Conservation (phyloP, 306 rosid species). For the Castanea sativa region DNA sequence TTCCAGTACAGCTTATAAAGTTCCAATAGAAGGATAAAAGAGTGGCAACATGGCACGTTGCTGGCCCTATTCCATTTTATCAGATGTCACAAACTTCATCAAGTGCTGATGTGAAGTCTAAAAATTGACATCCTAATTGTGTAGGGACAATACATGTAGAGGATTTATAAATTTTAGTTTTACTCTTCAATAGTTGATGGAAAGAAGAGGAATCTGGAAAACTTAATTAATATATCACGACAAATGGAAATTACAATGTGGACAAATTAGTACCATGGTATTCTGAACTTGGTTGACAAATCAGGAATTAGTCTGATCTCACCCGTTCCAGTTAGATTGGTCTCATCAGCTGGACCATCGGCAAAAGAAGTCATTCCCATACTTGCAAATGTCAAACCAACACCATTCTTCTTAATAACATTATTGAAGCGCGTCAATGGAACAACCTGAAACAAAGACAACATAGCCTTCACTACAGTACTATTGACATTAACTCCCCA, state of each 20-base stretch:
- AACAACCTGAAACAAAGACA: slow-evolving; percentile 59
- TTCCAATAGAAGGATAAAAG: too few species aligned
- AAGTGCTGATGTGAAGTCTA: neutral
- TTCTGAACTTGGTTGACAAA: slow-evolving; percentile 61
- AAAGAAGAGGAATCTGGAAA: neutral
- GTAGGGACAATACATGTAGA: neutral
- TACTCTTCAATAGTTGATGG: neutral
- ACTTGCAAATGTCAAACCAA: slow-evolving; percentile 59
- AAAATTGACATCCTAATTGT: neutral
- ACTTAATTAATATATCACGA: neutral
- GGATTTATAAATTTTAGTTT: neutral
- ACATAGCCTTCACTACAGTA: too few species aligned
- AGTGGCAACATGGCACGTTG: too few species aligned
- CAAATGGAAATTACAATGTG: slow-evolving; percentile 7
- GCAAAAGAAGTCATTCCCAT: slow-evolving; percentile 70
- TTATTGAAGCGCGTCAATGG: slow-evolving; percentile 69
- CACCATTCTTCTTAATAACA: slow-evolving; percentile 48
- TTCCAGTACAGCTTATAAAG: too few species aligned
- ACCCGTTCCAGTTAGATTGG: slow-evolving; percentile 69
- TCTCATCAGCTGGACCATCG: slow-evolving; percentile 69
- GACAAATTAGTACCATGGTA: slow-evolving; percentile 68
- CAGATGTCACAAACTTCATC: neutral
- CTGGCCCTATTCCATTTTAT: neutral
- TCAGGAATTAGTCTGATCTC: slow-evolving; percentile 88
- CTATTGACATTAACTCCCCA: too few species aligned